These are phyloP conservation scores for Thinopyrum elongatum DNA, from an alignment of 176 grass and related monocot genomes.

Conservation along the genomic window DNA sequence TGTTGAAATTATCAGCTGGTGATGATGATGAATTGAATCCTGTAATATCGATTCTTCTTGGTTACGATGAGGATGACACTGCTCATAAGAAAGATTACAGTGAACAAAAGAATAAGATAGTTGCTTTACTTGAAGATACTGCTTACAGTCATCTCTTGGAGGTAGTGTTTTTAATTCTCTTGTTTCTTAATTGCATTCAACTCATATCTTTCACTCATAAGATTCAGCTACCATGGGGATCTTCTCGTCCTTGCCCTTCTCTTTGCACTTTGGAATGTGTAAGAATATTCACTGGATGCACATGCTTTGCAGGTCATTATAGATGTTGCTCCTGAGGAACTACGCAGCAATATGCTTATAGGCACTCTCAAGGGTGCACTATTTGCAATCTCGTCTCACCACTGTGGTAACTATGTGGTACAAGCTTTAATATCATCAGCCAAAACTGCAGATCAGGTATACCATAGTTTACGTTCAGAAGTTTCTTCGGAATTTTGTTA, in stretches of 20 bases:
- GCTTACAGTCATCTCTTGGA: constrained; percentile 93
- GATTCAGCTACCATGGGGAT: neutral
- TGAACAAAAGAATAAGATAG: constrained; percentile 63
- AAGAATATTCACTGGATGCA: constrained; percentile 23
- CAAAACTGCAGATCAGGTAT: constrained; percentile 81
- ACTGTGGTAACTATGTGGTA: constrained; percentile 89
- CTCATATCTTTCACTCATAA: constrained; percentile 1
- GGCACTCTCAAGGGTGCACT: constrained; percentile 61
- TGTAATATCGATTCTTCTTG: constrained; percentile 69
- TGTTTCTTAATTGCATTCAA: constrained; percentile 15
- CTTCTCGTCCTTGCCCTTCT: neutral
- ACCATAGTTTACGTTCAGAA: neutral
- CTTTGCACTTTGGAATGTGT: neutral
- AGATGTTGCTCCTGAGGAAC: constrained; percentile 79
- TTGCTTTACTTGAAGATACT: constrained; percentile 83
- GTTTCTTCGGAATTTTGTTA: constrained; percentile 3
- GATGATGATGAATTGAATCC: constrained; percentile 58
- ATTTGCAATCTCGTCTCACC: constrained; percentile 84
- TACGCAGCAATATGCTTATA: constrained; percentile 61
- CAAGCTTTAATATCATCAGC: constrained; percentile 91
- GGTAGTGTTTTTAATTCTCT: constrained; percentile 35
- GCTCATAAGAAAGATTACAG: constrained; percentile 27
- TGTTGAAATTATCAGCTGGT: constrained; percentile 67
- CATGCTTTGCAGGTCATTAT: constrained; percentile 70
- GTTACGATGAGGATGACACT: constrained; percentile 36